These are phyloP conservation scores for Amanita muscaria DNA, from an alignment of 768 basidiomycete species.

Conservation along the genomic window DNA sequence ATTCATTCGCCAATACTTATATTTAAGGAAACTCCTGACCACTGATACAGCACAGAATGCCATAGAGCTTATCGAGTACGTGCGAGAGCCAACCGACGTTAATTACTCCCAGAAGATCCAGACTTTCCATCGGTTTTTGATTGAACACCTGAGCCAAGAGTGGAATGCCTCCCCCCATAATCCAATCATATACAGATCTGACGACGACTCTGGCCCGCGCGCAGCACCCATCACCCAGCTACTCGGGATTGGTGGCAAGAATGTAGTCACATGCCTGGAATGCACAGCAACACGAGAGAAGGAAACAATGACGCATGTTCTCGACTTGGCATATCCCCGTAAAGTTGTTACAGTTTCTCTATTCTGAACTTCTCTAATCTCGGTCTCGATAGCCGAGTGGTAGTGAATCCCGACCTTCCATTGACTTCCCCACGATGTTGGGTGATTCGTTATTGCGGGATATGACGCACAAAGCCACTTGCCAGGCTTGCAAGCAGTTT, in stretches of 20 bases:
- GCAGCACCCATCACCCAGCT: slow-evolving; percentile 81
- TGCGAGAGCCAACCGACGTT: slow-evolving; percentile 60
- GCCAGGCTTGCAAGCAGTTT: slow-evolving; percentile 74
- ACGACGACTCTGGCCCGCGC: slow-evolving; percentile 8
- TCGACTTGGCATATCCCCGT: slow-evolving; percentile 83
- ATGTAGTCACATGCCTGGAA: slow-evolving; percentile 60
- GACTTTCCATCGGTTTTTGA: slow-evolving; percentile 86
- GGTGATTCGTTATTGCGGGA: slow-evolving; percentile 72
- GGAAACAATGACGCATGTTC: slow-evolving; percentile 69
- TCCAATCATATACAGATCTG: slow-evolving; percentile 35
- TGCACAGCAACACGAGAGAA: slow-evolving; percentile 71
- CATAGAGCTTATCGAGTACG: slow-evolving; percentile 85
- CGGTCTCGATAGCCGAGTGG: neutral
- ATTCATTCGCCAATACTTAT: slow-evolving; percentile 4
- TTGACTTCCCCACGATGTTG: slow-evolving; percentile 61
- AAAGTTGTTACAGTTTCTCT: slow-evolving; percentile 38
- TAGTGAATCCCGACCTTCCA: slow-evolving; percentile 13
- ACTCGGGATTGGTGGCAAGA: slow-evolving; percentile 72
- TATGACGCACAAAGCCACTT: slow-evolving; percentile 79
- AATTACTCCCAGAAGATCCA: slow-evolving; percentile 89
- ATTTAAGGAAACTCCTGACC: neutral
- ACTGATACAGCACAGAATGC: slow-evolving; percentile 50
- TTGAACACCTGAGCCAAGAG: slow-evolving; percentile 77
- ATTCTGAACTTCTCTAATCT: neutral
- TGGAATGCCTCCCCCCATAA: slow-evolving; percentile 58